Evolutionary conservation across 495 filamentous ascomycete species (phyloP), one percentile per base, ranked within the genome.

Genomic region (Echria macrotheca): DNA sequence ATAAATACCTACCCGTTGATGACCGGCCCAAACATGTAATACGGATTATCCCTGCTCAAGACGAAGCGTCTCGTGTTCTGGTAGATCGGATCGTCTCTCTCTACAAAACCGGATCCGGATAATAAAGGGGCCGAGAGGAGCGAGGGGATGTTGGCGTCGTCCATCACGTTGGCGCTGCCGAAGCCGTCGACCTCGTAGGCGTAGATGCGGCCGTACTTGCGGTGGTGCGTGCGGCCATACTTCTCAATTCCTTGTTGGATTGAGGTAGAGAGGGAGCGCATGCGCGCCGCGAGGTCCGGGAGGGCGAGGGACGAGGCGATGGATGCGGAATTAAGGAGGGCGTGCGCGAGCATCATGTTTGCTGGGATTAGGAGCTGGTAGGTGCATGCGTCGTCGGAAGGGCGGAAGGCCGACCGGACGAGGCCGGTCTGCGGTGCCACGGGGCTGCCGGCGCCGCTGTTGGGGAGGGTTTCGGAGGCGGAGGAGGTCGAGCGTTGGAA

Each of bases 321-420:
- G 7, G 58, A 38, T 0, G 74, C 68, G 6, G 71, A 67, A 0
- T 59, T 58, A 3, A 64, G 67, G 1, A 84, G 68, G 42, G 77
- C 81, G 28, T 70, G 56, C 18, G 77, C 69, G 56, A 85, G 83
- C 75, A 84, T 82, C 83, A 85, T 85, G 49, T 86, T 86, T 5
- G 74, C 73, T 1, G 83, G 82, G 26, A 86, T 72, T 47, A 83
- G 69, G 15, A 82, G 69, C 61, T 82, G 78, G 47, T 69, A 82
- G 41, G 79, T 73, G 0, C 58, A 70, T n/a, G 70, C 54, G 57
- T 86, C 83, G 57, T 85, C 83, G 18, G 74, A 79, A 1, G 83
- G 82, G 2, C 82, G 2, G 65, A 83, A 83, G 8, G 77, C 79
- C 42, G 71, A 76, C 2, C 81, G 69, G 18, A 84, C 70, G 47